These are phyloP conservation scores for Canavalia gladiata DNA, from an alignment of 306 rosid species.

Conservation along the genomic window DNA sequence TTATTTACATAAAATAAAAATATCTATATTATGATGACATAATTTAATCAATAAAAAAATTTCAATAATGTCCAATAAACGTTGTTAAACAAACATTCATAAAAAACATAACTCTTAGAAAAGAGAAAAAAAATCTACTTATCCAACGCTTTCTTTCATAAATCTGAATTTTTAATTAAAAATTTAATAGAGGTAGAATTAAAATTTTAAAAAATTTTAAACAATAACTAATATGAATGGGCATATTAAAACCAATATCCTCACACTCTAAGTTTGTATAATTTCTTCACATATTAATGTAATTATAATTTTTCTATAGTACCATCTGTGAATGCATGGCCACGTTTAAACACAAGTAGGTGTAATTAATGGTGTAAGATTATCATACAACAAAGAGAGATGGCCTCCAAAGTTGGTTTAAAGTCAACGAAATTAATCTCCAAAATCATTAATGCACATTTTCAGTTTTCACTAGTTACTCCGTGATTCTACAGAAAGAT, in stretches of 20 bases:
- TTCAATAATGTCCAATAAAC: too few relatives aligned
- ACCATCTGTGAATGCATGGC: slow-evolving; percentile 19
- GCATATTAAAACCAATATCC: neutral
- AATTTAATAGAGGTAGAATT: neutral
- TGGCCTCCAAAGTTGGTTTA: slow-evolving; percentile 34
- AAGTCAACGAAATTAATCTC: slow-evolving; percentile 41
- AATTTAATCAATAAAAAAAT: too few relatives aligned
- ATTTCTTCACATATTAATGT: slow-evolving; percentile 1
- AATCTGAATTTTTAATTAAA: neutral
- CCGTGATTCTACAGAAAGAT: slow-evolving; percentile 37
- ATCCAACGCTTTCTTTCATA: too few relatives aligned
- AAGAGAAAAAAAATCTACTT: too few relatives aligned
- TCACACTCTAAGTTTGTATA: neutral
- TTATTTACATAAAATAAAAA: too few relatives aligned
- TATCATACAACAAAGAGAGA: neutral
- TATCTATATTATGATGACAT: too few relatives aligned
- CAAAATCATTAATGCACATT: slow-evolving; percentile 27
- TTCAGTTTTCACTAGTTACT: neutral
- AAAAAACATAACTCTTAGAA: too few relatives aligned
- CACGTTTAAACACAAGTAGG: slow-evolving; percentile 28
- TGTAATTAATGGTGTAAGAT: neutral
- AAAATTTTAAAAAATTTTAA: neutral
- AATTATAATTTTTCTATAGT: neutral
- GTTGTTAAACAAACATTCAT: too few relatives aligned
- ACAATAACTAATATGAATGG: neutral